Conservation (phyloP, 192 early-diverging fungal species). For the Entrophospora sp. region DNA sequence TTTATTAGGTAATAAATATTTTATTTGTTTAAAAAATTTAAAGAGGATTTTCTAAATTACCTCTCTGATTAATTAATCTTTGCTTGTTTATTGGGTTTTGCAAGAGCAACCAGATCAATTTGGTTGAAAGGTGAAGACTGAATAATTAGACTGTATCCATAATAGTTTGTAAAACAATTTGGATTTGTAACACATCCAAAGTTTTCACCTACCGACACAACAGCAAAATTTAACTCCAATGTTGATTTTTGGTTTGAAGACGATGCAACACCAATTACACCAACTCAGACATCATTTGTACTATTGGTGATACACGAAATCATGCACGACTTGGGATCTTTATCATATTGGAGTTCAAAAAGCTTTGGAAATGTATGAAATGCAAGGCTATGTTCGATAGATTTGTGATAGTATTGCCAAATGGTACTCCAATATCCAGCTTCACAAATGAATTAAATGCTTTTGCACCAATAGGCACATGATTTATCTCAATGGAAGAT, state of each 20-base stretch:
- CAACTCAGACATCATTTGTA: conserved; percentile 27
- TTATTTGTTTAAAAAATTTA: no score
- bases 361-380: background rate
- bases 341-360: conserved; percentile 20
- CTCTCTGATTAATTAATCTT: no score
- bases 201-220: conserved; percentile 26
- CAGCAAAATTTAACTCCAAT: conserved; percentile 28
- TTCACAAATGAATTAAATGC: background rate
- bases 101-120: conserved; percentile 26
- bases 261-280: background rate
- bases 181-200: conserved; percentile 14
- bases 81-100: no score
- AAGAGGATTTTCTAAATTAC: no score
- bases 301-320: conserved; percentile 28
- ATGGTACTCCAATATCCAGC: background rate
- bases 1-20: no score
- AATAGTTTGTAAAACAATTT: conserved; percentile 32
- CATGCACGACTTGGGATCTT: conserved; percentile 34
- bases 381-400: conserved; percentile 5
- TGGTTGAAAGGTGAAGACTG: conserved; percentile 27
- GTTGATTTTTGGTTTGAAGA: conserved; percentile 25
- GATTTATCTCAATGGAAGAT: background rate
- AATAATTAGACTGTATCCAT: conserved; percentile 30
- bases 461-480: background rate
- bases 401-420: background rate